Evolutionary conservation across 257 asterid species (phyloP), one percentile per base, ranked within the genome.

Genomic region (Pogostemon cablin): DNA sequence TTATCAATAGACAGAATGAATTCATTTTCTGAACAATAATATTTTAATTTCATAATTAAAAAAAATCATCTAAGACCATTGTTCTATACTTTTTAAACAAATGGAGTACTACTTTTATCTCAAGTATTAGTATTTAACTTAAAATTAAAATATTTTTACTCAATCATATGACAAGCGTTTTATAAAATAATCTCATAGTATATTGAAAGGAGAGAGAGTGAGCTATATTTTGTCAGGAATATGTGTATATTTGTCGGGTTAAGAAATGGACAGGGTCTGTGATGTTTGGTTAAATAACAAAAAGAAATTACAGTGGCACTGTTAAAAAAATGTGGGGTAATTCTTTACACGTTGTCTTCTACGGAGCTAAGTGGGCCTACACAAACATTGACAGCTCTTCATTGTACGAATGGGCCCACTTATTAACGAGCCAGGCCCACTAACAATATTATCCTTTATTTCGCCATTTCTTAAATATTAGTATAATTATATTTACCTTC

Each of bases 261-360:
- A 49, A 63, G 61, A 59, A 61, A 71, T 15, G 52, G 70, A 39
- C 58, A 48, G 53, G 38, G 68, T 10, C 73, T 55, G 79, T 75
- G 53, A 41, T 46, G 68, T 72, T 72, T 38, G 44, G 78, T 72
- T 15, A 53, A 48, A 48, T 48, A 48, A 52, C 15, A 6, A 17
- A 15, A 15, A 57, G 42, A 58, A 71, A 50, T 58, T 56, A 70
- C 65, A 47, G 58, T 62, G 32, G 32, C 32, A 25, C 32, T 25
- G 32, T 9, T 15, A 6, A 34, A 32, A 65, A 6, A 42, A 35
- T 11, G 53, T 32, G 62, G 5, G 4, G 7, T 9, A 55, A 25
- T 25, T 25, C 32, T 25, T 25, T 1, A 25, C 64, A 72, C 82
- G 54, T 62, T 62, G 67, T 72, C 63, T 72, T 55, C 73, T 40